Evolutionary conservation across 495 filamentous ascomycete genomes (phyloP).

Genomic region (Neurospora sp.): DNA sequence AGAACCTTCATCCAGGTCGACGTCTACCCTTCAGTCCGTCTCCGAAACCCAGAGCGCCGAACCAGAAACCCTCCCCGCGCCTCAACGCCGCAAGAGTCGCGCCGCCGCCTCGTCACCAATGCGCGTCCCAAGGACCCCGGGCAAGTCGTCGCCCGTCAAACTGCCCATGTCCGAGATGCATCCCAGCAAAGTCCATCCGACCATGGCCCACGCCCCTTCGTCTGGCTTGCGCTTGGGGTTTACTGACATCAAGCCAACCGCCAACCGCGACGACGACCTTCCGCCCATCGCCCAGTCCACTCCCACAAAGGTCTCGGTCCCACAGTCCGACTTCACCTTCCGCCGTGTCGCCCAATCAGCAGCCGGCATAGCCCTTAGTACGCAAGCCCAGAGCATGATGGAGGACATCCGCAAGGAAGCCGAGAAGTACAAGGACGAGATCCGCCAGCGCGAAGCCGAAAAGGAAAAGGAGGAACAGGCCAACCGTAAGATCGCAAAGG

Average conservation of each 20-base stretch:
- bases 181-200: constrained; percentile 62
- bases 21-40: constrained; percentile 31
- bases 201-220: constrained; percentile 52
- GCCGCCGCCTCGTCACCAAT: constrained; percentile 33
- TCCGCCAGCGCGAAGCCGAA: constrained; percentile 42
- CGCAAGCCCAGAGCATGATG: constrained; percentile 69
- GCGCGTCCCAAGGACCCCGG: constrained; percentile 31
- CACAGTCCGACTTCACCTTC: constrained; percentile 66
- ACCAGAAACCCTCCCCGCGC: constrained; percentile 7
- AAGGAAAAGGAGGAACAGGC: constrained; percentile 26
- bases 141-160: constrained; percentile 36
- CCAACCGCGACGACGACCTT: constrained; percentile 22
- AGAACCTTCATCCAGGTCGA: background rate
- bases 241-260: constrained; percentile 42
- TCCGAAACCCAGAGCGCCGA: constrained; percentile 31
- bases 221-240: constrained; percentile 60
- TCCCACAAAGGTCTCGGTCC: constrained; percentile 36
- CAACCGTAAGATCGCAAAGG: constrained; percentile 62
- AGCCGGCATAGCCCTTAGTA: constrained; percentile 50
- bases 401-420: constrained; percentile 62
- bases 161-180: constrained; percentile 65
- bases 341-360: constrained; percentile 46
- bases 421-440: constrained; percentile 51
- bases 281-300: constrained; percentile 28
- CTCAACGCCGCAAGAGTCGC: constrained; percentile 14